Percentiles rank a stretch among this genome's conserved stretches.
phyloP scores from a whole-genome alignment of 2,329 filamentous ascomycete genomes.

The Ophiosphaerella herpotricha region DNA sequence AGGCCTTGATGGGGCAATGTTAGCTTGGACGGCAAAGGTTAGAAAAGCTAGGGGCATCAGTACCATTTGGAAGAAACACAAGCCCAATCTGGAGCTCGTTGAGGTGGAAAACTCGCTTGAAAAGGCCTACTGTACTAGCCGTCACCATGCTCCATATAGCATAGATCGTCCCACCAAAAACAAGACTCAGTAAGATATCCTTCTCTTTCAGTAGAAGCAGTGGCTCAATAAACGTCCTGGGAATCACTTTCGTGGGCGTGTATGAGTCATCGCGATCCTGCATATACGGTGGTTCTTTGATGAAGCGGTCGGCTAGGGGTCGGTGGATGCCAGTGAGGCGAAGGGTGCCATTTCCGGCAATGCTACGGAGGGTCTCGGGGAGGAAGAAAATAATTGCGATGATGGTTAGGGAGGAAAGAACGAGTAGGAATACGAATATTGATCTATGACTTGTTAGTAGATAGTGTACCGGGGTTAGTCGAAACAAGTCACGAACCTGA shows the following conservation, averaged over 20 bases:
- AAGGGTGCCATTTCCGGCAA: too few relatives aligned
- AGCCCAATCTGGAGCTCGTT: slow-evolving; percentile 49
- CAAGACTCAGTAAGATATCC: slow-evolving; percentile 51
- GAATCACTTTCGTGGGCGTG: slow-evolving; percentile 32
- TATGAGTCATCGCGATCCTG: slow-evolving; percentile 1
- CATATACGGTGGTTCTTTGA: not conserved
- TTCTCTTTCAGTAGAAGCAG: slow-evolving; percentile 38
- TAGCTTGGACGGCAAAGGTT: not conserved
- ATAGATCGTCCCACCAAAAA: slow-evolving; percentile 53
- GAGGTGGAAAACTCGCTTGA: slow-evolving; percentile 47
- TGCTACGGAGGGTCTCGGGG: too few relatives aligned
- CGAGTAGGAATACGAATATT: too few relatives aligned
- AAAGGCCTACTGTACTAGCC: slow-evolving; percentile 49
- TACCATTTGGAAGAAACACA: slow-evolving; percentile 49
- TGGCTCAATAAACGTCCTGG: slow-evolving; percentile 45
- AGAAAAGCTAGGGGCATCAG: not conserved
- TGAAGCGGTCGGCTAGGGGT: not conserved
- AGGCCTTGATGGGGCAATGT: slow-evolving; percentile 20
- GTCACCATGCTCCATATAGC: slow-evolving; percentile 57
- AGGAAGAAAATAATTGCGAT: too few relatives aligned
- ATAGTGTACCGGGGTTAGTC: too few relatives aligned
- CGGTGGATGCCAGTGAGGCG: too few relatives aligned
- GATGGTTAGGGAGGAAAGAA: too few relatives aligned
- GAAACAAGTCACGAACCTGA: too few relatives aligned
- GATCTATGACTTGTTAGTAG: too few relatives aligned